Base-by-base conservation (phyloP, 106 monocot species). In the Dioscorea alata region DNA sequence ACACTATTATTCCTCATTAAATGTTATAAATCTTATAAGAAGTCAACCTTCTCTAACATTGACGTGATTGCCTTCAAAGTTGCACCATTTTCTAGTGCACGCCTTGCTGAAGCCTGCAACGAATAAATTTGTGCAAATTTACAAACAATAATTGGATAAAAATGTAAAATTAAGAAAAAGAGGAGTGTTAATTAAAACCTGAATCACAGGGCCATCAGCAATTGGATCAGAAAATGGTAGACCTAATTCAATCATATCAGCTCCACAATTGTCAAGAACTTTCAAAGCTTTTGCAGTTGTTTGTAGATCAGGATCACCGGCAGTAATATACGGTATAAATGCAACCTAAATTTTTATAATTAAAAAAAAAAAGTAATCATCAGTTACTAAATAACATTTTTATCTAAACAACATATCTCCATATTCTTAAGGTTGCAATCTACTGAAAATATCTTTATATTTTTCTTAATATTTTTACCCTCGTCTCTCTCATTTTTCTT, bases 151-250 rank as follows among this genome's bases (percentile, higher is more conserved):
- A 18, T 8, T 16, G 2, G 9, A 18, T 18, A 5, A 54, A 54
- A 13, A 18, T 54, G 18, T n/a, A 54, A 54, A 54, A 54, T 18
- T 18, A 54, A 18, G 15, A 54, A 54, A 18, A 6, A 13, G 17
- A 51, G 19, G n/a, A n/a, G 4, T 54, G 15, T 13, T 54, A 5
- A 54, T 7, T n/a, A n/a, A 50, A 69, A 86, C 96, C 96, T 97
- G 92, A 33, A 97, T 97, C 50, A 97, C 96, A 14, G 96, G 89
- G 16, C 92, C 96, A 78, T 97, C 96, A 59, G 89, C 89, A 59
- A 92, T 64, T 61, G 96, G 96, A 75, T 97, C 96, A 49, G 96
- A 97, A 64, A 89, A 97, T 7, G 96, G 92, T 48, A 97, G 58
- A 50, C 96, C 96, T 76, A 97, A 75, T 72, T 97, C 96, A 61